Base-by-base conservation (phyloP, 2,329 filamentous ascomycete species). In the Aspergillus fischeri region DNA sequence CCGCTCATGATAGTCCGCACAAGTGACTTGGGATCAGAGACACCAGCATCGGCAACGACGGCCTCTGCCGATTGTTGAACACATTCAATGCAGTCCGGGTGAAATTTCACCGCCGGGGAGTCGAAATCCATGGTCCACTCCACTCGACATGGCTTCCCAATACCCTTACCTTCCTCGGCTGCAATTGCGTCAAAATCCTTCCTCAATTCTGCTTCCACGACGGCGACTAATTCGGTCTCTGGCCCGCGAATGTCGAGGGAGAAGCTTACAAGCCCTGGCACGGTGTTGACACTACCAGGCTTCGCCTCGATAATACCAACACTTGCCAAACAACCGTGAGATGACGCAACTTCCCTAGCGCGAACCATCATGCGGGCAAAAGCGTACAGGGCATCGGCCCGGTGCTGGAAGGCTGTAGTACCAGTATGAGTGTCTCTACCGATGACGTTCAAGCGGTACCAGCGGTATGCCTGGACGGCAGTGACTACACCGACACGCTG, bases 381-480 rank as follows among this genome's bases (percentile, higher is more conserved):
- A 7, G 85, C 82, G 32, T 90, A 82, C 50, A 91, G 76, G 1
- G 89, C 85, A 69, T 92, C 89, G 4, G 84, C 83, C 20, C 89
- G 82, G 56, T 84, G 82, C 35, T 78, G 75, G 50, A 90, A 84
- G 29, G 86, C 85, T 0, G 89, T 92, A 0, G 89, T 91, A 1
- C 89, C 89, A 0, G 89, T 91, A 67, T 92, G 89, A 4, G 84
- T 84, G 63, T 91, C 88, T 63, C 83, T 77, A 1, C 89, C 89
- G 9, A 77, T 77, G 2, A 92, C 81, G 5, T 82, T 83, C 41
- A 92, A 72, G 0, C 83, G 87, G 70, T 86, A 86, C 89, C 89
- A 92, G 57, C 85, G 83, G 71, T 90, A 91, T 4, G 86, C 87
- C 69, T 92, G 89, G 1, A 89, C 88, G 2, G 88, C 88, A 32